A percentile compares a stretch with the other conserved stretches of the same genome.
Evolutionary conservation across 2,329 filamentous ascomycete species (phyloP).

Genomic region (Penicillium griseofulvum): DNA sequence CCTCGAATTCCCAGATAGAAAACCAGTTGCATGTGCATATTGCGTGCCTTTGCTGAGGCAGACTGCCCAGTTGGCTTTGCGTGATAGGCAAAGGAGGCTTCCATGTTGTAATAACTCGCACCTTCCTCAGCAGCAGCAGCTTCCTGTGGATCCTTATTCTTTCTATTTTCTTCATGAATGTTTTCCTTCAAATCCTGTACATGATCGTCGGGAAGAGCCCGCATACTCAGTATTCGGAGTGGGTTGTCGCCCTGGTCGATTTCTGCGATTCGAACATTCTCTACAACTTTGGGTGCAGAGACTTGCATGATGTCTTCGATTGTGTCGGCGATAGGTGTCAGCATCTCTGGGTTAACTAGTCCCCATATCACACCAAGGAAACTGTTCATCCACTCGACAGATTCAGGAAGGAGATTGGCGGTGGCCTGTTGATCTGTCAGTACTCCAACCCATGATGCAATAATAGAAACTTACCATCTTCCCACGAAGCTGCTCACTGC

Average conservation of each 20-base stretch:
- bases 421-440: conserved; percentile 57
- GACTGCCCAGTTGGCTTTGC: conserved; percentile 70
- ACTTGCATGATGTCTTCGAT: conserved; percentile 96
- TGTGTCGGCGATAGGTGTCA: conserved; percentile 85
- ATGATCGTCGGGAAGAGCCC: conserved; percentile 78
- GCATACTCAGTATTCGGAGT: conserved; percentile 79
- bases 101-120: conserved; percentile 88
- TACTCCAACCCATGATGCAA: background rate
- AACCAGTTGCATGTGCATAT: conserved; percentile 95
- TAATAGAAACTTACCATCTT: conserved; percentile 58
- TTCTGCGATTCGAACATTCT: conserved; percentile 91
- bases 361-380: conserved; percentile 83
- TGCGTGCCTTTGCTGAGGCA: conserved; percentile 77
- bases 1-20: conserved; percentile 92
- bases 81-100: conserved; percentile 88
- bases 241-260: conserved; percentile 93
- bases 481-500: conserved; percentile 78
- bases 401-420: conserved; percentile 86
- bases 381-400: conserved; percentile 95
- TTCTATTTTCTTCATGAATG: conserved; percentile 73
- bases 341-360: conserved; percentile 92
- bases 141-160: conserved; percentile 81
- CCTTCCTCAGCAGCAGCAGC: conserved; percentile 85
- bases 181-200: conserved; percentile 79
- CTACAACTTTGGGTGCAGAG: conserved; percentile 83